Conservation (phyloP, 148 eudicot genomes). For the Fagopyrum tataricum region DNA sequence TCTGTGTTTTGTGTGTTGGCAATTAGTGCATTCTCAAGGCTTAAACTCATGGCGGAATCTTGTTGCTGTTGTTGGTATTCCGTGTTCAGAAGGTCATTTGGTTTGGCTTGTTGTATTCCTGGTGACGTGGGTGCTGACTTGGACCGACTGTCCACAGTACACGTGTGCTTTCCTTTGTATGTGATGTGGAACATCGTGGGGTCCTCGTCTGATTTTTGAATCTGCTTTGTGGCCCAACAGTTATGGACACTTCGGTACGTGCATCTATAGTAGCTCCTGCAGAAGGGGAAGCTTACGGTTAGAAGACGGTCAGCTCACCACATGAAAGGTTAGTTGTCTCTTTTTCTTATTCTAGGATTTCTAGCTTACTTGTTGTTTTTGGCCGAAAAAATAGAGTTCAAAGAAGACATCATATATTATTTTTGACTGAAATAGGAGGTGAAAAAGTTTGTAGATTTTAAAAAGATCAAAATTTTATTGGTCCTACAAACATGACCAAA, state of each 20-base stretch:
- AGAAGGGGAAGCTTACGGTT: background rate
- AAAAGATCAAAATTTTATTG: no score
- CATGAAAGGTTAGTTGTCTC: background rate
- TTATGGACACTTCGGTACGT: conserved; percentile 29
- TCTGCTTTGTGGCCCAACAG: conserved; percentile 54
- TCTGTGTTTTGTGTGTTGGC: conserved; percentile 25
- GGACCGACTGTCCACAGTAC: conserved; percentile 14
- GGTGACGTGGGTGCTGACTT: conserved; percentile 15
- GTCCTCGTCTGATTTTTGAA: conserved; percentile 41
- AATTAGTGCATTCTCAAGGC: conserved; percentile 36
- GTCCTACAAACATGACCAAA: no score
- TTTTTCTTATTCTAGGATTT: background rate
- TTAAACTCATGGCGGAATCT: conserved; percentile 27
- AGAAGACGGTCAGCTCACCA: background rate
- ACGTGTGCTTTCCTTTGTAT: conserved; percentile 43
- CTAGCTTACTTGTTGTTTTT: no score
- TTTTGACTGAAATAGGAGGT: background rate
- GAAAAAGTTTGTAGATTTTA: no score
- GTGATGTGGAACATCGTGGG: conserved; percentile 35
- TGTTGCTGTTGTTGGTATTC: conserved; percentile 31
- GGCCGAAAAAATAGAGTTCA: background rate
- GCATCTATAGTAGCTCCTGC: conserved; percentile 54
- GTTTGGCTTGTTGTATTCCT: conserved; percentile 8
- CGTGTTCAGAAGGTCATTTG: conserved; percentile 14
- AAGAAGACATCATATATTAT: background rate